phyloP scores from a whole-genome alignment of 1,284 basidiomycete genomes.

The Stereum hirsutum region DNA sequence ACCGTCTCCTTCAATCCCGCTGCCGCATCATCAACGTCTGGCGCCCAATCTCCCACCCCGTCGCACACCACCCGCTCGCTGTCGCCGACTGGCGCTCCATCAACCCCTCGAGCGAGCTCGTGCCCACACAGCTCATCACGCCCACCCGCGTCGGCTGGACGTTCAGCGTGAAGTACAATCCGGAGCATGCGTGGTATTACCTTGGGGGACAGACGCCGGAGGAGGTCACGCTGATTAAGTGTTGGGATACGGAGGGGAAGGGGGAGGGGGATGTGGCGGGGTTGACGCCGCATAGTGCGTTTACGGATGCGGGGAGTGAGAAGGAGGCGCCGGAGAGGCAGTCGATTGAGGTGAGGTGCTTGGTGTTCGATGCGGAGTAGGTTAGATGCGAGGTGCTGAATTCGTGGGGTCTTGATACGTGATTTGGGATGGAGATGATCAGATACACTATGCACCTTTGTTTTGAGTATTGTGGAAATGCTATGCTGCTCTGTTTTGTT shows the following conservation, averaged over 20 bases:
- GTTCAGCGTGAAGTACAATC: conserved; percentile 27
- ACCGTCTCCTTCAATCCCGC: conserved; percentile 35
- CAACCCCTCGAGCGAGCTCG: conserved; percentile 22
- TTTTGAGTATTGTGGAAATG: no score
- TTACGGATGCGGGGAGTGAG: conserved; percentile 28
- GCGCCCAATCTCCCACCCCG: conserved; percentile 38
- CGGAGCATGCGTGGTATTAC: conserved; percentile 37
- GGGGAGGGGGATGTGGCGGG: no score
- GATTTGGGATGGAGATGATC: no score
- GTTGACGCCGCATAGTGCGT: conserved; percentile 38
- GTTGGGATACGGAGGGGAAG: conserved; percentile 31
- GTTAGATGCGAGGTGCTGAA: no score
- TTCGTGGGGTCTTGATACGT: no score
- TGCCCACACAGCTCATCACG: conserved; percentile 24
- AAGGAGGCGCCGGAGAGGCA: conserved; percentile 29
- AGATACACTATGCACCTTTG: no score
- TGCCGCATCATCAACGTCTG: conserved; percentile 50
- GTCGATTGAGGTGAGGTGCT: conserved; percentile 31
- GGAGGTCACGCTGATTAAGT: conserved; percentile 42
- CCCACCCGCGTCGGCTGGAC: conserved; percentile 24
- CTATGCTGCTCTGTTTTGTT: no score
- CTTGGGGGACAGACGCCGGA: conserved; percentile 34
- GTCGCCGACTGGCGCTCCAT: conserved; percentile 36
- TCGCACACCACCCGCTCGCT: conserved; percentile 37
- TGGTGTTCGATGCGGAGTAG: conserved; percentile 25